Evolutionary conservation across 257 asterid species (phyloP), one percentile per base, ranked within the genome.

Genomic region (Cordia subcordata): DNA sequence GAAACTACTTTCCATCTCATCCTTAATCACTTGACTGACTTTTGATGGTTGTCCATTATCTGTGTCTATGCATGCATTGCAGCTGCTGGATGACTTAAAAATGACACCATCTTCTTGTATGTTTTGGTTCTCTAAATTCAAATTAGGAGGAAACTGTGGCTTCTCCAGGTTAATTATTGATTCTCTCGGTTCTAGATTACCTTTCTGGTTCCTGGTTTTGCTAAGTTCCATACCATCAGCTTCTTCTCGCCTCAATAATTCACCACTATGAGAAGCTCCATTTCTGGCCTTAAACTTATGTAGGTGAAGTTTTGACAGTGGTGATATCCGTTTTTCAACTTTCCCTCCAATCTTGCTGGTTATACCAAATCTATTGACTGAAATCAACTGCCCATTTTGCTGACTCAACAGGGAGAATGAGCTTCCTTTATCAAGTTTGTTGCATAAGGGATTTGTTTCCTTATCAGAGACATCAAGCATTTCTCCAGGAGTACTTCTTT

Each of bases 401-500:
- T n/a, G 16, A 40, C 64, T 68, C 27, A 58, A 65, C 16, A 60
- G 60, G 56, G 40, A 55, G 63, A 50, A 51, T 16, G 27, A 49
- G 19, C 35, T 49, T 35, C 53, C 19, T 18, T 49, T 52, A 47
- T 56, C 65, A 56, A 40, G 51, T 33, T 56, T 18, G 32, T 27
- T 19, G 54, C 66, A 57, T 63, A 56, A 45, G 71, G 55, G 49
- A 53, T 21, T 68, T 27, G 75, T 63, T 71, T 65, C 70, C 23
- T 47, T n/a, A 19, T 65, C 68, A 51, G 60, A 60, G 38, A 38
- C 40, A 49, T 64, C 62, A 63, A 67, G 64, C 63, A 68, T 62
- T 61, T 79, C 61, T 51, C 71, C 68, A 38, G 22, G 72, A 53
- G 39, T 63, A 61, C 59, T 70, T 42, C 65, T 63, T 61, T 66